Evolutionary conservation across 768 basidiomycete species (phyloP).

Genomic region (Hortiboletus flavorubellus): DNA sequence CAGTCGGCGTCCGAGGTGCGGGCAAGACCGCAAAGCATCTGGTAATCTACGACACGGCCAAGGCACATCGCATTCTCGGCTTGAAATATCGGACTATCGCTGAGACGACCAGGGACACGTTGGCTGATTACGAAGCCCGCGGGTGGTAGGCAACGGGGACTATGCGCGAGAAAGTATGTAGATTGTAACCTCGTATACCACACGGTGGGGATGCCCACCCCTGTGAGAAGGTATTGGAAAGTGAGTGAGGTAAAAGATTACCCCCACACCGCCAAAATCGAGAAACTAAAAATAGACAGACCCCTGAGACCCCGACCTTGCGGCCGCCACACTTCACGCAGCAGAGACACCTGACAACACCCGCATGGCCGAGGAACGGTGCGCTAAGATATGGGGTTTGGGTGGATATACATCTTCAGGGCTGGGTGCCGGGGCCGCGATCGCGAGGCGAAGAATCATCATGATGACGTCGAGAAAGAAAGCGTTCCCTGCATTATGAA

Average conservation of each 20-base stretch:
- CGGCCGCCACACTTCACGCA: too few relatives aligned
- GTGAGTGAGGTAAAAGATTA: background rate
- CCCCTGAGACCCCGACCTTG: too few relatives aligned
- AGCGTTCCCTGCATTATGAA: too few relatives aligned
- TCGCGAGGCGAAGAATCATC: too few relatives aligned
- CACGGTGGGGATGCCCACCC: background rate
- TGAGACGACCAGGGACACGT: constrained; percentile 39
- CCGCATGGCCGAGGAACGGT: too few relatives aligned
- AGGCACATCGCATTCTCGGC: constrained; percentile 40
- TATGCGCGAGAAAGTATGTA: background rate
- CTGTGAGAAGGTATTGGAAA: background rate
- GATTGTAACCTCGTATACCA: background rate
- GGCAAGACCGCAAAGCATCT: constrained; percentile 27
- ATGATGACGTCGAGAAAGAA: too few relatives aligned
- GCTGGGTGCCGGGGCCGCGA: too few relatives aligned
- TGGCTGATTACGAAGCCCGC: constrained; percentile 42
- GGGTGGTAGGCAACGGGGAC: constrained; percentile 34
- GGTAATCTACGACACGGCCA: constrained; percentile 33
- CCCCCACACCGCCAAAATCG: background rate
- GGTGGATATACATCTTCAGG: too few relatives aligned
- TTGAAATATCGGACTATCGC: constrained; percentile 39
- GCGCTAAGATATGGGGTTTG: too few relatives aligned
- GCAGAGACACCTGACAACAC: too few relatives aligned
- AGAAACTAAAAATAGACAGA: too few relatives aligned
- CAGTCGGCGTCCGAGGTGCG: constrained; percentile 35